Conservation (phyloP, 164 flowering plant genomes). For the grape (Vitis vinifera) region DNA sequence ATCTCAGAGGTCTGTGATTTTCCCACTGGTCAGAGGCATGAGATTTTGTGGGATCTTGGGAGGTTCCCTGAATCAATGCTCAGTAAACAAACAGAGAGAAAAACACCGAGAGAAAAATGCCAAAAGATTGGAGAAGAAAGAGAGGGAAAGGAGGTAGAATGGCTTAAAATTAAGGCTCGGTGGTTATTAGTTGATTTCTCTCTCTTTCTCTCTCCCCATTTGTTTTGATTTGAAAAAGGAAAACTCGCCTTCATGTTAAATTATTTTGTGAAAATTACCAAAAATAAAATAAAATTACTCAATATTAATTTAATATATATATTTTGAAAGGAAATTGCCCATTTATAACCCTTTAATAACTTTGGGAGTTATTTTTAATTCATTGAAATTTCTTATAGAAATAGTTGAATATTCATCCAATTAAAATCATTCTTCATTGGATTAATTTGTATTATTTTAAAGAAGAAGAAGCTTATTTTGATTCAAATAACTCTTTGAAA, state of each 20-base stretch:
- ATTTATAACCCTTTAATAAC: too few species aligned
- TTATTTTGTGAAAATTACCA: background rate
- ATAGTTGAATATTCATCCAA: too few species aligned
- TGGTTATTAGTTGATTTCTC: constrained; percentile 1
- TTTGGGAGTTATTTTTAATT: too few species aligned
- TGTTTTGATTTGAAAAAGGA: background rate
- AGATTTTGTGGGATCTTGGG: constrained; percentile 6
- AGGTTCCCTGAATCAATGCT: constrained; percentile 6
- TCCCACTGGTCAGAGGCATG: background rate
- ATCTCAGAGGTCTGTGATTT: constrained; percentile 6
- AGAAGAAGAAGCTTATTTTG: too few species aligned
- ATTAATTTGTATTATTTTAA: too few species aligned
- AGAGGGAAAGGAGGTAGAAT: background rate
- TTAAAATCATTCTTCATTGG: too few species aligned
- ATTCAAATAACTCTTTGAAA: too few species aligned
- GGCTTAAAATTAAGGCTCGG: background rate
- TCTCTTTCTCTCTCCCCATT: background rate
- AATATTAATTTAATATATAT: background rate
- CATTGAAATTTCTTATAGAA: too few species aligned
- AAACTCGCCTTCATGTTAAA: too few species aligned
- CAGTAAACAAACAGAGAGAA: background rate
- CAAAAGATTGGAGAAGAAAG: constrained; percentile 3
- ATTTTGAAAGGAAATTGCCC: too few species aligned
- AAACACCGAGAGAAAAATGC: constrained; percentile 5
- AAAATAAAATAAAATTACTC: background rate